A percentile compares a stretch with the other conserved stretches of the same genome.
Evolutionary conservation across 2,329 filamentous ascomycete genomes (phyloP).

Genomic region (Paecilomyces variotii): DNA sequence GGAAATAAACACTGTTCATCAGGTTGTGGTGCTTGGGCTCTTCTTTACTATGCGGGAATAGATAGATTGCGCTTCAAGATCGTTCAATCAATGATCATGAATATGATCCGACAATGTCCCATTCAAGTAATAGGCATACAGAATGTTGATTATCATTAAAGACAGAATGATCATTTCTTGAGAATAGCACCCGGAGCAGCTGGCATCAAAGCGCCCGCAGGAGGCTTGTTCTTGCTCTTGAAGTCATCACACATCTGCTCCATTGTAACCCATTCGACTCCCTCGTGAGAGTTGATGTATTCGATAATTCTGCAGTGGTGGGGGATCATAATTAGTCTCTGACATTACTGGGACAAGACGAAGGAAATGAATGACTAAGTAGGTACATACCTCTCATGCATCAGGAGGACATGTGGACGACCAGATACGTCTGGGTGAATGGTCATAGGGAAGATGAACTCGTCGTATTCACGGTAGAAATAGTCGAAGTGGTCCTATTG

Average conservation of each 20-base stretch:
- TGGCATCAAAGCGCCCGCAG: slow-evolving; percentile 44
- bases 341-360: background rate
- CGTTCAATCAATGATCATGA: too few relatives aligned
- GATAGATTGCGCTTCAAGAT: background rate
- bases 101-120: too few relatives aligned
- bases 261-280: slow-evolving; percentile 45
- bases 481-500: slow-evolving; percentile 56
- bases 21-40: too few relatives aligned
- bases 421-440: slow-evolving; percentile 69
- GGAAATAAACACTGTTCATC: background rate
- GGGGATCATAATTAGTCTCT: slow-evolving; percentile 4
- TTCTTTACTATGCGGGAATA: background rate
- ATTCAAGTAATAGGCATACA: too few relatives aligned
- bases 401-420: slow-evolving; percentile 61
- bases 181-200: slow-evolving; percentile 6
- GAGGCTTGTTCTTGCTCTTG: slow-evolving; percentile 55
- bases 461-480: slow-evolving; percentile 68
- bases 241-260: slow-evolving; percentile 66
- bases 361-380: background rate
- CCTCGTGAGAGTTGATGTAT: slow-evolving; percentile 56
- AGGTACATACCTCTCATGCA: slow-evolving; percentile 59
- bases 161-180: background rate
- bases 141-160: too few relatives aligned
- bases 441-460: slow-evolving; percentile 70
- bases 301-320: slow-evolving; percentile 48